A percentile compares a stretch with the other conserved stretches of the same genome.
Evolutionary conservation across 176 grass and related monocot genomes (phyloP).

Genomic region (Dactylis glomerata): DNA sequence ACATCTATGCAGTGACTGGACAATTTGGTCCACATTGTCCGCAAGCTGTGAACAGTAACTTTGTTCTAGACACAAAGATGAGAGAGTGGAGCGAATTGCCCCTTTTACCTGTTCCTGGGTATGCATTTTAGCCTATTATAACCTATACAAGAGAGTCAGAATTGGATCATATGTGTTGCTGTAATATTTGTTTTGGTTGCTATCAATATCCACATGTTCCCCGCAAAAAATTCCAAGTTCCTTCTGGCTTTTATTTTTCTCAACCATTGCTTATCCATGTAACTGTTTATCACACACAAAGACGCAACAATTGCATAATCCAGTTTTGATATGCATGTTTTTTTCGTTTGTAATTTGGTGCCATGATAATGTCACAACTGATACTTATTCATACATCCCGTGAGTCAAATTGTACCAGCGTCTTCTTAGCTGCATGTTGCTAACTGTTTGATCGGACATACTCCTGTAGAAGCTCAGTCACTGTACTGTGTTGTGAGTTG

Average conservation of each 20-base stretch:
- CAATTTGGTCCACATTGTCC: slow-evolving; percentile 79
- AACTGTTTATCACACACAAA: not conserved
- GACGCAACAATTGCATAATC: too few species aligned
- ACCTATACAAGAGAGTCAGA: not conserved
- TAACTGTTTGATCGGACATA: not conserved
- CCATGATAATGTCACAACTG: not conserved
- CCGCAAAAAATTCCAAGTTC: not conserved
- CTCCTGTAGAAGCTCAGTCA: not conserved
- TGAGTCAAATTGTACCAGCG: not conserved
- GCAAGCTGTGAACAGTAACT: slow-evolving; percentile 56
- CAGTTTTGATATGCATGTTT: too few species aligned
- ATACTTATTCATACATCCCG: not conserved
- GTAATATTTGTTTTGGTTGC: not conserved
- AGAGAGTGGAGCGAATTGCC: slow-evolving; percentile 65
- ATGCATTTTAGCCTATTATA: slow-evolving; percentile 3
- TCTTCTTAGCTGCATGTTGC: not conserved
- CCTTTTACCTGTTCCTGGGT: slow-evolving; percentile 75
- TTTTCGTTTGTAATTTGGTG: not conserved
- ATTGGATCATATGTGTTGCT: not conserved
- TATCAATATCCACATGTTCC: not conserved
- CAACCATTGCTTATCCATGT: not conserved
- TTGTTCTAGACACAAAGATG: slow-evolving; percentile 75
- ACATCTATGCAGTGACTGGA: slow-evolving; percentile 76
- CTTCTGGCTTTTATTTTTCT: not conserved
- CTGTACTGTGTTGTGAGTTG: not conserved